Evolutionary conservation across 2,329 filamentous ascomycete species (phyloP).

Genomic region (Coniochaeta pulveracea): DNA sequence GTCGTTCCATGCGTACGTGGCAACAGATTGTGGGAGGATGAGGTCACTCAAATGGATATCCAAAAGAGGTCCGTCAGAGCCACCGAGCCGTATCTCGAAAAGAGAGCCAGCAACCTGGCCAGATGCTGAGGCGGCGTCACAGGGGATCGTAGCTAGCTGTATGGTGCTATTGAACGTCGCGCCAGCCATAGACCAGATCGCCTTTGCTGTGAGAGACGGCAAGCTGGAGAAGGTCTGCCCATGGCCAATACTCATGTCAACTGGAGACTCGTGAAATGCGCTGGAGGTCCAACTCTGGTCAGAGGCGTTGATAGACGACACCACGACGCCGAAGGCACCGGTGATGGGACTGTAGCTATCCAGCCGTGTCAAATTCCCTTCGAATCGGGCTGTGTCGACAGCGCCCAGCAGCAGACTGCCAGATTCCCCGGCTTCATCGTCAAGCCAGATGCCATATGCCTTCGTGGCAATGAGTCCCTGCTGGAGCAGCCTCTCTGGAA

Average conservation of each 20-base stretch:
- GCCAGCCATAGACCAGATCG: conserved; percentile 17
- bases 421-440: conserved; percentile 14
- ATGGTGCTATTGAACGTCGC: conserved; percentile 11
- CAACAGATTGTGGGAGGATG: conserved; percentile 11
- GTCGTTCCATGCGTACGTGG: background rate
- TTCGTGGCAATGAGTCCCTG: conserved; percentile 15
- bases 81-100: conserved; percentile 16
- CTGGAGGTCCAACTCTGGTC: conserved; percentile 2
- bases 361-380: conserved; percentile 13
- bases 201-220: conserved; percentile 13
- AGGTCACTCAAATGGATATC: conserved; percentile 16
- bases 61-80: conserved; percentile 15
- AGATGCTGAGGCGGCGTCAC: conserved; percentile 12
- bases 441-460: conserved; percentile 21
- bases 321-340: conserved; percentile 6
- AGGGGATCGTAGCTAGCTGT: conserved; percentile 13
- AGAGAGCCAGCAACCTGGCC: conserved; percentile 1
- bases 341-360: conserved; percentile 3
- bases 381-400: conserved; percentile 17
- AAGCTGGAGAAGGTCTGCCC: conserved; percentile 14
- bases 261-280: conserved; percentile 11
- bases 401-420: conserved; percentile 20
- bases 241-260: conserved; percentile 10
- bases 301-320: conserved; percentile 11
- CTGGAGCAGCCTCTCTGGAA: conserved; percentile 16